phyloP scores from a whole-genome alignment of 805 yeast genomes.

The Millerozyma miso region DNA sequence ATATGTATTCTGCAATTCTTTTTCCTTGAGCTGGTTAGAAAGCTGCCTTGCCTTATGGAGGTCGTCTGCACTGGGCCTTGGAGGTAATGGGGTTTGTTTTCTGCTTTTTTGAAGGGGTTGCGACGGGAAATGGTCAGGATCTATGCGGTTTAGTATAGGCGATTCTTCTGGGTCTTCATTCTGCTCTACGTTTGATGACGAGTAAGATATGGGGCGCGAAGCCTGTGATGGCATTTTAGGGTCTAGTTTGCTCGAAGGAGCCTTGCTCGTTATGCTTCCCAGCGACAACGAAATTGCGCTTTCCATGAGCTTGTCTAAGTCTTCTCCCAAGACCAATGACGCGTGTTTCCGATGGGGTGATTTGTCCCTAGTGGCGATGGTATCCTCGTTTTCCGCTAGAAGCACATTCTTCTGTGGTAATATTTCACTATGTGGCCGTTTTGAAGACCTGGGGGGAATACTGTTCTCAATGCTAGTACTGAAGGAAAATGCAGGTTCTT shows the following conservation, averaged over 20 bases:
- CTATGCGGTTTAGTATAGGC: background rate
- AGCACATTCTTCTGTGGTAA: conserved; percentile 6
- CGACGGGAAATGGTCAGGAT: background rate
- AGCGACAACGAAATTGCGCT: conserved; percentile 17
- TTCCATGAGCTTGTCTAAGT: conserved; percentile 36
- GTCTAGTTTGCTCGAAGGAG: background rate
- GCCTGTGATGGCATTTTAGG: background rate
- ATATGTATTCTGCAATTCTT: background rate
- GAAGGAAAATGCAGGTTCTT: conserved; percentile 26
- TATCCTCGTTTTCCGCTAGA: conserved; percentile 7
- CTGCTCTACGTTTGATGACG: background rate
- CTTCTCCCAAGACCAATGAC: conserved; percentile 31
- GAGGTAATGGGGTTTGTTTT: conserved; percentile 14
- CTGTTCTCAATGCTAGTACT: conserved; percentile 32
- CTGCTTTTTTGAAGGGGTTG: background rate
- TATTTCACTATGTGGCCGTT: conserved; percentile 32
- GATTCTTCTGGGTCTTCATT: background rate
- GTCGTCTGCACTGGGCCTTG: conserved; percentile 22
- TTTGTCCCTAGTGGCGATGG: conserved; percentile 2
- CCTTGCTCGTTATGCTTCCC: background rate
- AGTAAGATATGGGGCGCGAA: background rate
- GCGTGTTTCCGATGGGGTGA: conserved; percentile 12
- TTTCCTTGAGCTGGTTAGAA: conserved; percentile 12
- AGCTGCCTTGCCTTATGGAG: conserved; percentile 20
- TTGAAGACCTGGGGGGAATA: conserved; percentile 36